phyloP scores from a whole-genome alignment of 2,329 filamentous ascomycete genomes.

The Cercospora beticola region DNA sequence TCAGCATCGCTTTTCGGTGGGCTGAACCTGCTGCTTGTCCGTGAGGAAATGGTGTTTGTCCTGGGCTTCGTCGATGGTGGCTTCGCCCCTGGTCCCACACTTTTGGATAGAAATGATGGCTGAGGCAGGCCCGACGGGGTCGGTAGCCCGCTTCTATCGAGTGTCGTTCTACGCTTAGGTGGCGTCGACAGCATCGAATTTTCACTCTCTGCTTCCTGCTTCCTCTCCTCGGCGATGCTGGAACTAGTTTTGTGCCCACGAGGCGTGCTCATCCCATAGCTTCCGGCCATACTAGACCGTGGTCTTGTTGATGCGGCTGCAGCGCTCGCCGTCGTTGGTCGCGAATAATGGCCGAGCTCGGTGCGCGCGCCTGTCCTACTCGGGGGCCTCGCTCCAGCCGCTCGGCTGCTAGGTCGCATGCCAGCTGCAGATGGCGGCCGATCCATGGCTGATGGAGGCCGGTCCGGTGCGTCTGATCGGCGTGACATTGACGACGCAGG shows the following conservation, averaged over 20 bases:
- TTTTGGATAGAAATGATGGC: constrained; percentile 20
- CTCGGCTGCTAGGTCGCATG: constrained; percentile 72
- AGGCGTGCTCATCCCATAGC: constrained; percentile 36
- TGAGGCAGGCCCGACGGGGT: constrained; percentile 19
- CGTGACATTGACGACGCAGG: constrained; percentile 30
- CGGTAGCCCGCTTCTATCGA: constrained; percentile 26
- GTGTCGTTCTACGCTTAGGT: constrained; percentile 24
- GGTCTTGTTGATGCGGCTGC: constrained; percentile 52
- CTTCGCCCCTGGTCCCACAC: constrained; percentile 15
- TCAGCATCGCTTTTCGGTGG: constrained; percentile 16
- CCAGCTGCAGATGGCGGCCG: constrained; percentile 36
- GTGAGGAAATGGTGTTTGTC: constrained; percentile 17
- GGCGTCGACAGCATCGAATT: constrained; percentile 14
- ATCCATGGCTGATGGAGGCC: constrained; percentile 30
- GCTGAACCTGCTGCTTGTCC: constrained; percentile 23
- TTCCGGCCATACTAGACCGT: constrained; percentile 68
- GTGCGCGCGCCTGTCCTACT: constrained; percentile 48
- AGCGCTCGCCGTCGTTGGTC: constrained; percentile 18
- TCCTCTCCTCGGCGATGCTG: constrained; percentile 36
- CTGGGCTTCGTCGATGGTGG: constrained; percentile 5
- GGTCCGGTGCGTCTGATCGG: constrained; percentile 33
- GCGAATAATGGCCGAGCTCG: constrained; percentile 40
- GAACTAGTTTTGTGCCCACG: constrained; percentile 29
- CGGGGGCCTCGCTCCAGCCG: constrained; percentile 37
- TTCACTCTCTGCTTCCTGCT: constrained; percentile 35